Conservation (phyloP, 164 flowering plant species). For the Stephania yunnanensis region DNA sequence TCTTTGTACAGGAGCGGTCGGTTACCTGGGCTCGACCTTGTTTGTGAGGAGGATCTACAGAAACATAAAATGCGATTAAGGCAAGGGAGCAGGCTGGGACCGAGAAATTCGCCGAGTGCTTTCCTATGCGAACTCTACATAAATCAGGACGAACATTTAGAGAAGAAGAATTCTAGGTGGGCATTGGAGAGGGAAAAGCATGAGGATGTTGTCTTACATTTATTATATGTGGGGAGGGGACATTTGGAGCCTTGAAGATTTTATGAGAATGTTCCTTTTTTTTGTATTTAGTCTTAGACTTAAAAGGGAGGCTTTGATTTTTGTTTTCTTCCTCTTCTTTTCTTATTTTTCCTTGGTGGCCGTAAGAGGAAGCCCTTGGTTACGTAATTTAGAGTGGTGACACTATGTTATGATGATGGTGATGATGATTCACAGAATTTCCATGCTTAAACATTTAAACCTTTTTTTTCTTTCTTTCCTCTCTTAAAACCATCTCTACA, state of each 20-base stretch:
- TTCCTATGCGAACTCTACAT: not conserved
- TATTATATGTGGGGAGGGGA: not conserved
- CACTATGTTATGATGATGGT: slow-evolving; percentile 19
- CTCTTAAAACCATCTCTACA: not conserved
- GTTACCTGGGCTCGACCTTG: slow-evolving; percentile 71
- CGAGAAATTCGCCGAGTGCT: not conserved
- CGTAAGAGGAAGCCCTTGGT: slow-evolving; percentile 30
- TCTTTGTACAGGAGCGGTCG: slow-evolving; percentile 72
- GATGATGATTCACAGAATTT: not conserved
- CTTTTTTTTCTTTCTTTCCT: not conserved
- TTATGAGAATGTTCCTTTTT: slow-evolving; percentile 4
- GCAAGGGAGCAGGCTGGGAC: too few relatives aligned
- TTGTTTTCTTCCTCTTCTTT: not conserved
- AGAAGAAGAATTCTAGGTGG: slow-evolving; percentile 3
- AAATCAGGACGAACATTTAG: not conserved
- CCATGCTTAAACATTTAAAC: not conserved
- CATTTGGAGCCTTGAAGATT: not conserved
- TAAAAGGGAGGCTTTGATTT: slow-evolving; percentile 9
- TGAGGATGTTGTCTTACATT: slow-evolving; percentile 2
- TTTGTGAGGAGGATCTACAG: slow-evolving; percentile 92
- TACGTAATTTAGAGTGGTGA: slow-evolving; percentile 29
- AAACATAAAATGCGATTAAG: slow-evolving; percentile 84
- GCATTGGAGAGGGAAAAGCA: not conserved
- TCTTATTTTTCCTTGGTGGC: slow-evolving; percentile 18
- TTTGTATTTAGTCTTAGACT: not conserved